Conservation (phyloP, 495 filamentous ascomycete genomes). For the Aspergillus affinis region DNA sequence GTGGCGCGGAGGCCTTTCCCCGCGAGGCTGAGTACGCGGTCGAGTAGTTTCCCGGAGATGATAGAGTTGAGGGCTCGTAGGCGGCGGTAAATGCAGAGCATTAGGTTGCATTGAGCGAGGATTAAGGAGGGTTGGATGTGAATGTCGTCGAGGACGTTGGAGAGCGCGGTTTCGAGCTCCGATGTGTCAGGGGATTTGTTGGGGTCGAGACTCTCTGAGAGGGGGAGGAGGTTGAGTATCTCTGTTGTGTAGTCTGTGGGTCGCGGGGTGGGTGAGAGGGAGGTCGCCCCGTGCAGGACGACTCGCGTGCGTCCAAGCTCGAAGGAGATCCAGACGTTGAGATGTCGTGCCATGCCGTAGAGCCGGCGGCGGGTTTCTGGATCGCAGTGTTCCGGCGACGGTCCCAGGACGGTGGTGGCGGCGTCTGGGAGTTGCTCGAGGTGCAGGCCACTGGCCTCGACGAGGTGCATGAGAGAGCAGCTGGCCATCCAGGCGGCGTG, state of each 20-base stretch:
- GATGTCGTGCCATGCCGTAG: conserved; percentile 51
- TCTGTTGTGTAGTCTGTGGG: conserved; percentile 26
- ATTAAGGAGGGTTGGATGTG: conserved; percentile 38
- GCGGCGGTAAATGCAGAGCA: conserved; percentile 53
- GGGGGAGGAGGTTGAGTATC: conserved; percentile 43
- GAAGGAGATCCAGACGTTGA: conserved; percentile 53
- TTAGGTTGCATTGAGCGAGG: conserved; percentile 51
- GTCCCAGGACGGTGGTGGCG: conserved; percentile 9
- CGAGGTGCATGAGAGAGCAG: conserved; percentile 53
- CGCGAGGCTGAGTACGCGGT: conserved; percentile 37
- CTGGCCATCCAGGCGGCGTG: conserved; percentile 57
- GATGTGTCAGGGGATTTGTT: conserved; percentile 32
- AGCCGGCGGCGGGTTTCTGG: conserved; percentile 42
- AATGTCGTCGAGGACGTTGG: conserved; percentile 36
- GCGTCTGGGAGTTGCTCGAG: conserved; percentile 35
- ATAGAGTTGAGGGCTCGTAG: conserved; percentile 44
- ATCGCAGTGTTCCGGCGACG: conserved; percentile 23
- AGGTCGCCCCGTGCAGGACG: conserved; percentile 41
- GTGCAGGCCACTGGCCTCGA: conserved; percentile 54
- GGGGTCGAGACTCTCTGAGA: conserved; percentile 47
- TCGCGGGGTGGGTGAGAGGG: conserved; percentile 26
- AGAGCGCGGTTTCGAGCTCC: conserved; percentile 39
- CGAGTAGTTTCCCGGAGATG: conserved; percentile 32
- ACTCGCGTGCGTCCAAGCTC: conserved; percentile 55
- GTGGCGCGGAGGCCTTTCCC: conserved; percentile 39